Base-by-base conservation (phyloP, 1,139 yeast genomes). In the Yamadazyma triangularis region DNA sequence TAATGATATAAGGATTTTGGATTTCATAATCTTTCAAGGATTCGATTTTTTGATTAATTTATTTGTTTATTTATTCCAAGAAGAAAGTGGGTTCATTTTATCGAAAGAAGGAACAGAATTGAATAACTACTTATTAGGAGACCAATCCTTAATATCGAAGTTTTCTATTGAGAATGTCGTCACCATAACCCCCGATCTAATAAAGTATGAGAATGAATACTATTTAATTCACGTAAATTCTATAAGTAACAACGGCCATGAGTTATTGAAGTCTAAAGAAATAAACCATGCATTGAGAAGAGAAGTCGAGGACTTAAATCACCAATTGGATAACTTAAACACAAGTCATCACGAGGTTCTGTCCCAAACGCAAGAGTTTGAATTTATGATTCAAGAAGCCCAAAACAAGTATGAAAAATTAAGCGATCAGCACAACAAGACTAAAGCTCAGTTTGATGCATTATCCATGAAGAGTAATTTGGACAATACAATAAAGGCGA, bases 401-500 rank as follows among this genome's bases (percentile, higher is more conserved):
- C 46, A 48, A 21, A 39, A 31, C 7, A 50, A 52, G 27, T 56
- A 55, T 30, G 50, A 47, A 8, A 26, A 45, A 15, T 51, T 64
- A 30, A 25, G 30, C 4, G 31, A 27, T 2, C 29, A 39, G 15
- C 45, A 48, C 27, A 45, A 44, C 12, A 47, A 49, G 8, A 48
- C 65, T 26, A 53, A 58, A 35, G 39, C 38, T 13, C 53, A 55
- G 34, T 64, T 62, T 35, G 67, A 60, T 32, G 51, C 56, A 25
- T 54, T 68, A 34, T 65, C 67, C 22, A 66, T 68, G 74, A 64
- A 66, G 35, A 68, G 64, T 39, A 68, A 68, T 38, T 51, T 68
- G 33, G 58, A 54, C 35, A 67, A 68, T 38, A 67, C 74, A 1
- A 65, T 62, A 32, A 61, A 65, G 42, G 73, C 73, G 16, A 68